Evolutionary conservation across 768 basidiomycete species (phyloP).

Genomic region (Gloeopeniophorella convolvens): DNA sequence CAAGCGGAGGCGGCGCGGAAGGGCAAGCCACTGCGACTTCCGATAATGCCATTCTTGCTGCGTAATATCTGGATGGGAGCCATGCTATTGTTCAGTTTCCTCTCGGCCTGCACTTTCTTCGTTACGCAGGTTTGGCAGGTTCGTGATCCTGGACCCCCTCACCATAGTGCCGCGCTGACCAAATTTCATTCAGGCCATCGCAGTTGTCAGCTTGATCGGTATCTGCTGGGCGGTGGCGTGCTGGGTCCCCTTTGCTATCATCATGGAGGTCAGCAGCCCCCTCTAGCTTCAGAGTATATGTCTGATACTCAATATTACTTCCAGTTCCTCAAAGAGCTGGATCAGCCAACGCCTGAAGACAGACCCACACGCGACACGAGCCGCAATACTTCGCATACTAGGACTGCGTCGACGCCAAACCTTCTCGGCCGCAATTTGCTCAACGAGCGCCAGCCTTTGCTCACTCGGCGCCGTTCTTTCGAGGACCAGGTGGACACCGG

Average conservation of each 20-base stretch:
- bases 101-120: conserved; percentile 85
- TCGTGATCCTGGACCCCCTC: conserved; percentile 13
- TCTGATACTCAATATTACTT: neutral
- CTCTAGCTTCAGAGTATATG: neutral
- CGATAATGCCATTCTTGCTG: conserved; percentile 84
- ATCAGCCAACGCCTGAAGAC: conserved; percentile 1
- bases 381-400: conserved; percentile 43
- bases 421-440: conserved; percentile 28
- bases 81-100: conserved; percentile 66
- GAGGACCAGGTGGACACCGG: conserved; percentile 39
- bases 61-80: conserved; percentile 93
- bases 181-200: conserved; percentile 53
- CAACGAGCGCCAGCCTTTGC: conserved; percentile 51
- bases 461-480: conserved; percentile 53
- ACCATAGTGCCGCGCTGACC: neutral
- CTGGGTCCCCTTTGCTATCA: conserved; percentile 96
- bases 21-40: conserved; percentile 70
- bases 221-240: conserved; percentile 98
- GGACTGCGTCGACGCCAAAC: conserved; percentile 47
- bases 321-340: conserved; percentile 20
- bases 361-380: neutral
- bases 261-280: conserved; percentile 73
- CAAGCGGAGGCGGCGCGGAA: conserved; percentile 73
- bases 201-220: conserved; percentile 78
- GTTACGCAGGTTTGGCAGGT: conserved; percentile 73